These are phyloP conservation scores for Rosa hybrid DNA, from an alignment of 331 rosid genomes.

Conservation along the genomic window DNA sequence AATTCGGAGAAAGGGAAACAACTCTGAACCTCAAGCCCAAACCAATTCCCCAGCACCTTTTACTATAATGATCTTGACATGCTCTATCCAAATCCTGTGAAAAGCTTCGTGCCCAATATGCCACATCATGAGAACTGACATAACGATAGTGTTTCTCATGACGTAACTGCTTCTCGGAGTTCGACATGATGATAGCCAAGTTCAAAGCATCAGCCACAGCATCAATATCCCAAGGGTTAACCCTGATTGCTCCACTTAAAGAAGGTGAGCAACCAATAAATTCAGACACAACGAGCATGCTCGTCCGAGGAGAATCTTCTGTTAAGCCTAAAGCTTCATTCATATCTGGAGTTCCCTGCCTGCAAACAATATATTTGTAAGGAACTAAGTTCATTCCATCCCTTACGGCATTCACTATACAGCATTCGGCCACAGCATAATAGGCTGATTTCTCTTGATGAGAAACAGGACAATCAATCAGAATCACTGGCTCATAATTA, in stretches of 20 bases:
- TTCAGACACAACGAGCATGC: conserved; percentile 99
- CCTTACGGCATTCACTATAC: conserved; percentile 96
- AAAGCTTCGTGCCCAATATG: conserved; percentile 95
- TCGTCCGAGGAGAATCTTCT: conserved; percentile 59
- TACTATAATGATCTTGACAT: conserved; percentile 82
- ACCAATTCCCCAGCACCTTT: conserved; percentile 97
- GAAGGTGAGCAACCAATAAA: conserved; percentile 98
- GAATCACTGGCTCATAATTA: conserved; percentile 71
- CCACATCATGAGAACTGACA: conserved; percentile 90
- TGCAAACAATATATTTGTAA: conserved; percentile 87
- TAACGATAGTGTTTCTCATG: conserved; percentile 95
- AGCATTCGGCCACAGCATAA: conserved; percentile 91
- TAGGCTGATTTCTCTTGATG: conserved; percentile 93
- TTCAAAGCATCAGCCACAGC: conserved; percentile 95
- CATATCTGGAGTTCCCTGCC: conserved; percentile 77
- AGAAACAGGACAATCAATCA: conserved; percentile 87
- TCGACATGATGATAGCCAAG: conserved; percentile 63
- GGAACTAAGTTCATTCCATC: conserved; percentile 99
- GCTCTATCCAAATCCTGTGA: conserved; percentile 95
- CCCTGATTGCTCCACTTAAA: conserved; percentile 96
- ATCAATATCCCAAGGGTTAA: conserved; percentile 94
- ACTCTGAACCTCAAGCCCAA: conserved; percentile 88
- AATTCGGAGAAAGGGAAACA: conserved; percentile 79
- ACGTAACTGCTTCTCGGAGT: conserved; percentile 85
- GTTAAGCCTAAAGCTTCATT: conserved; percentile 63